These are phyloP conservation scores for Fusarium concolor DNA, from an alignment of 2,329 filamentous ascomycete species.

Conservation along the genomic window DNA sequence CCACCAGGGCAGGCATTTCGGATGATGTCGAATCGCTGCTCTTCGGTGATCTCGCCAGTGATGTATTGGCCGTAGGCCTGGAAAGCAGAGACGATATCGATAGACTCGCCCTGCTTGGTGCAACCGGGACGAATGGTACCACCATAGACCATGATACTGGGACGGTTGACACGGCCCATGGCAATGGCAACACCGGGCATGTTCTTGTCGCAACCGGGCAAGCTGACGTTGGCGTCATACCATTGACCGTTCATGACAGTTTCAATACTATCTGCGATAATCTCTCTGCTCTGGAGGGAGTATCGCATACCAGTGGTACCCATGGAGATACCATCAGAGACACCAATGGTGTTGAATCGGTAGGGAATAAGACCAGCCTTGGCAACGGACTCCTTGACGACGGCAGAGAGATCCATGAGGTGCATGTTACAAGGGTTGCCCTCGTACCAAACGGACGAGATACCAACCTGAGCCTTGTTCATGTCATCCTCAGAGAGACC, in stretches of 20 bases:
- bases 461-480: constrained; percentile 97
- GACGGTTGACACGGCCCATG: constrained; percentile 94
- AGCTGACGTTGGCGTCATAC: constrained; percentile 97
- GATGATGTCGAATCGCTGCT: constrained; percentile 94
- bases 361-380: constrained; percentile 87
- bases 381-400: constrained; percentile 71
- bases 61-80: constrained; percentile 98
- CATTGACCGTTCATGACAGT: constrained; percentile 99
- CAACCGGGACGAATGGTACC: constrained; percentile 94
- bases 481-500: constrained; percentile 88
- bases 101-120: constrained; percentile 77
- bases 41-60: constrained; percentile 88
- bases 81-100: constrained; percentile 98
- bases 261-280: constrained; percentile 98
- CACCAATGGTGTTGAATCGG: constrained; percentile 99
- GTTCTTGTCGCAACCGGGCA: constrained; percentile 99
- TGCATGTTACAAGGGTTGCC: constrained; percentile 99
- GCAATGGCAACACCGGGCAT: constrained; percentile 95
- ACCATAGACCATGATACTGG: constrained; percentile 97
- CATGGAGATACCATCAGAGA: constrained; percentile 98
- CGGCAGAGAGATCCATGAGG: constrained; percentile 85
- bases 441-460: constrained; percentile 97
- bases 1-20: constrained; percentile 78
- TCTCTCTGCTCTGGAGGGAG: constrained; percentile 91
- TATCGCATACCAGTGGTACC: constrained; percentile 97